These are phyloP conservation scores for Oryza meyeriana DNA, from an alignment of 176 grass and related monocot species.

Conservation along the genomic window DNA sequence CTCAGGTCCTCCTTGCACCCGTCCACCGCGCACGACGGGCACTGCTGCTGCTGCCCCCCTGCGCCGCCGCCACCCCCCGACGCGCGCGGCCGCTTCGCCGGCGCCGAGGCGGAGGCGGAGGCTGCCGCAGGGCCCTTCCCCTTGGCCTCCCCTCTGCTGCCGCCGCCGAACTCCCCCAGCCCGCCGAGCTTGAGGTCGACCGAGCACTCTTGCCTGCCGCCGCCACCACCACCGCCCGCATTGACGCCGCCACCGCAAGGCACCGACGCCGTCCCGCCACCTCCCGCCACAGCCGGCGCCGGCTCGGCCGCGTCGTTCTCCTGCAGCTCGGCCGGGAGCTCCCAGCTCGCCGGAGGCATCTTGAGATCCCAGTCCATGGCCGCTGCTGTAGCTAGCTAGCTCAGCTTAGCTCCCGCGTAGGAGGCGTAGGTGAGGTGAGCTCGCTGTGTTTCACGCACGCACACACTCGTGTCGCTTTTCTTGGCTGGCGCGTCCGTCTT, in stretches of 20 bases:
- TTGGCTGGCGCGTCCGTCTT: constrained; percentile 13
- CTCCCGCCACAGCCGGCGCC: not conserved
- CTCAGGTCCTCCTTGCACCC: constrained; percentile 82
- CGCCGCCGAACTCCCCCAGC: constrained; percentile 36
- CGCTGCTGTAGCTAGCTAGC: not conserved
- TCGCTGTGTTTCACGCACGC: not conserved
- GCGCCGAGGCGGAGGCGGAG: not conserved
- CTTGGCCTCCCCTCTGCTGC: not conserved
- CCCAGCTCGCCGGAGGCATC: constrained; percentile 60
- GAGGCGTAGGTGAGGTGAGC: not conserved
- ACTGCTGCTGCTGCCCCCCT: constrained; percentile 1
- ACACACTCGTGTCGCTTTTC: constrained; percentile 5
- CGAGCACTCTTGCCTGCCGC: constrained; percentile 47
- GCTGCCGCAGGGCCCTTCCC: not conserved
- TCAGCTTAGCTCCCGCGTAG: not conserved
- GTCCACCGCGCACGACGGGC: constrained; percentile 71
- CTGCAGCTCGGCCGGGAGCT: constrained; percentile 47
- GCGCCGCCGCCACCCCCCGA: not conserved
- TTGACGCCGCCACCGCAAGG: not conserved
- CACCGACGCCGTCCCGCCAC: not conserved
- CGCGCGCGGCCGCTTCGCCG: constrained; percentile 33
- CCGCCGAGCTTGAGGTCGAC: constrained; percentile 88
- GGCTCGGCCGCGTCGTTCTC: not conserved
- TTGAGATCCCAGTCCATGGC: constrained; percentile 93
- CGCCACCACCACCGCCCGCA: not conserved